Percentiles rank a stretch among this genome's conserved stretches.
Conservation (phyloP, 2,329 filamentous ascomycete genomes). For the Harringtonia lauricola region DNA sequence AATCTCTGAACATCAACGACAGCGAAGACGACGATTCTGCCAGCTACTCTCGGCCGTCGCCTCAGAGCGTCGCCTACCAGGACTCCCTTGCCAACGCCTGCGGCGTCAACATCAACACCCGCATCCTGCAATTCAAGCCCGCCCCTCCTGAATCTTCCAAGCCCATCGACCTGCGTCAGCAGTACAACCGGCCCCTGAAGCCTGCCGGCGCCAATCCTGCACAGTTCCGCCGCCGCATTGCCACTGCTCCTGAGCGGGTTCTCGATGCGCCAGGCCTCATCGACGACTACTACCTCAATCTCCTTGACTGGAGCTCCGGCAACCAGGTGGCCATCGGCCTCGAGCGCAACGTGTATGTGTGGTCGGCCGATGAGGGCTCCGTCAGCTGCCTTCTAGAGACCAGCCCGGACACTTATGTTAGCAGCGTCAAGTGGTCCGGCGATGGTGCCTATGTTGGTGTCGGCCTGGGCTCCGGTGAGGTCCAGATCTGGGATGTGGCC, state of each 20-base stretch:
- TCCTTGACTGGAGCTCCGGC: constrained; percentile 93
- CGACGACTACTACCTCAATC: constrained; percentile 98
- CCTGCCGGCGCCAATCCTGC: constrained; percentile 61
- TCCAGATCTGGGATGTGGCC: constrained; percentile 98
- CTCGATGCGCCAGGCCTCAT: constrained; percentile 91
- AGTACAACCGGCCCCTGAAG: constrained; percentile 96
- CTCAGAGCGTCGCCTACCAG: constrained; percentile 53
- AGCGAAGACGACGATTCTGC: constrained; percentile 60
- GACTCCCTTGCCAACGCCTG: constrained; percentile 16
- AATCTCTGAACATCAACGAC: constrained; percentile 64
- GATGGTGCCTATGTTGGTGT: constrained; percentile 95
- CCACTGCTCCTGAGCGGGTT: constrained; percentile 90
- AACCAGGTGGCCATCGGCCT: constrained; percentile 98
- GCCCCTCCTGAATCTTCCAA: constrained; percentile 96
- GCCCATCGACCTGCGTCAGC: constrained; percentile 91
- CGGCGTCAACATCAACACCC: constrained; percentile 84
- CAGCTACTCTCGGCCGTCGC: constrained; percentile 67
- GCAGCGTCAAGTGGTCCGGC: constrained; percentile 97
- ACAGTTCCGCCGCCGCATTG: constrained; percentile 82
- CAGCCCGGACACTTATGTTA: constrained; percentile 83
- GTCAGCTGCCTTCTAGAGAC: constrained; percentile 87
- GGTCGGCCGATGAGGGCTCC: constrained; percentile 88
- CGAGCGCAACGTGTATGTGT: constrained; percentile 94
- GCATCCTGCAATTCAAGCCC: constrained; percentile 97
- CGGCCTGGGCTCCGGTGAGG: constrained; percentile 87